phyloP scores from a whole-genome alignment of 2,329 filamentous ascomycete genomes.

The Colletotrichum sp. region DNA sequence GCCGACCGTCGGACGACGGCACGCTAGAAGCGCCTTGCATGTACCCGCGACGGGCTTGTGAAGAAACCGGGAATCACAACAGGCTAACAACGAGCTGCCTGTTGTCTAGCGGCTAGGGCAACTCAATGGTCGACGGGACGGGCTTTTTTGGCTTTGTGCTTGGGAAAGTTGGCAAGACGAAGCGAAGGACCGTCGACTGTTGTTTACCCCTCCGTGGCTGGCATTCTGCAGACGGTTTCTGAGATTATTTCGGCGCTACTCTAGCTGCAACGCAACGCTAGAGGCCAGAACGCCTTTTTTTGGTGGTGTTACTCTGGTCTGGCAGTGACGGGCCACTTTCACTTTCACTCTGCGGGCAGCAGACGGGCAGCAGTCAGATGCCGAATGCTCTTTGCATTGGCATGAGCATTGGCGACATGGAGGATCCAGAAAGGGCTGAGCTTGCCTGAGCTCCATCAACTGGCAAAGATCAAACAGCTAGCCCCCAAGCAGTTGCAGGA shows the following conservation, averaged over 20 bases:
- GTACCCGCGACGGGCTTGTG: neutral
- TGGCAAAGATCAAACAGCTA: neutral
- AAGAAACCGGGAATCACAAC: neutral
- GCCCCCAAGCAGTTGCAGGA: neutral
- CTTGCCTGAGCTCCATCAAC: neutral
- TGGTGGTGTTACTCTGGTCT: neutral
- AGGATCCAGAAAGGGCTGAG: neutral
- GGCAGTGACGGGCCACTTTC: neutral
- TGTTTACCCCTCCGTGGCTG: neutral
- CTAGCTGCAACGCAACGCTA: neutral
- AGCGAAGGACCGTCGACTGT: neutral
- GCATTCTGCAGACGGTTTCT: neutral
- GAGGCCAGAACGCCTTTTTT: neutral
- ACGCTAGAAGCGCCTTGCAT: conserved; percentile 13
- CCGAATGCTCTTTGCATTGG: neutral
- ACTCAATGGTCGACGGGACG: neutral
- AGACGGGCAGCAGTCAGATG: neutral
- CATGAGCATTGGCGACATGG: neutral
- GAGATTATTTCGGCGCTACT: neutral
- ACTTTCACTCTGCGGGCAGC: neutral
- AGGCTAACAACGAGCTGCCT: neutral
- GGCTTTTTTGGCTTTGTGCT: neutral
- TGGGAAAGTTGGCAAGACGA: neutral
- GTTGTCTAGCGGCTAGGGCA: neutral
- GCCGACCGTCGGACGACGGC: conserved; percentile 14